Conservation (phyloP, 169 alveolate genomes). For the Cryptosporidium felis region DNA sequence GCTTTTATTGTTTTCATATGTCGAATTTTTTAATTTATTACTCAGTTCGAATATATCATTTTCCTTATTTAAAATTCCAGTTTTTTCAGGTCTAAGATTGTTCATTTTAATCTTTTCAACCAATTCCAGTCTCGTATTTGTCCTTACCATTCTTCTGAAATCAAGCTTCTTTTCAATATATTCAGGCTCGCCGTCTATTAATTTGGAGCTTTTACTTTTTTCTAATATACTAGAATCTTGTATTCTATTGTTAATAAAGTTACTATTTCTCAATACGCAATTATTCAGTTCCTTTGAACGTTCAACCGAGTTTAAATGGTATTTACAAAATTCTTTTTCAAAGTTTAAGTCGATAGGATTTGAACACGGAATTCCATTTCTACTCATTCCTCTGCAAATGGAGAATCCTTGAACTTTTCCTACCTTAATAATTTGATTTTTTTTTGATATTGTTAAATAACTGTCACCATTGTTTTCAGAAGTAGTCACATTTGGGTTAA, state of each 20-base stretch:
- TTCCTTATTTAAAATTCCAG: background rate
- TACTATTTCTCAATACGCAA: too few relatives aligned
- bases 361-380: conserved; percentile 21
- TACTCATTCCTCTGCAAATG: conserved; percentile 20
- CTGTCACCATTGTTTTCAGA: background rate
- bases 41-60: background rate
- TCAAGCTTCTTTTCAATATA: too few relatives aligned
- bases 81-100: too few relatives aligned
- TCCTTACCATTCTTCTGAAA: too few relatives aligned
- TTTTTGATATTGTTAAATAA: conserved; percentile 1
- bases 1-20: conserved; percentile 5
- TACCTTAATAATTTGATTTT: conserved; percentile 14
- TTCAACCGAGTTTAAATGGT: background rate
- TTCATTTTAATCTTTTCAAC: too few relatives aligned
- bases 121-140: too few relatives aligned
- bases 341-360: conserved; percentile 24
- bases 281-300: background rate
- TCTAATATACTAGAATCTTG: too few relatives aligned
- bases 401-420: conserved; percentile 53
- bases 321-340: background rate
- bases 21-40: background rate
- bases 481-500: conserved; percentile 19
- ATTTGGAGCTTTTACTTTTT: too few relatives aligned
- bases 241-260: too few relatives aligned
- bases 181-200: too few relatives aligned